Percentiles rank a stretch among this genome's conserved stretches.
phyloP scores from a whole-genome alignment of 441 rosid genomes.

The Arabidopsis hybrid region DNA sequence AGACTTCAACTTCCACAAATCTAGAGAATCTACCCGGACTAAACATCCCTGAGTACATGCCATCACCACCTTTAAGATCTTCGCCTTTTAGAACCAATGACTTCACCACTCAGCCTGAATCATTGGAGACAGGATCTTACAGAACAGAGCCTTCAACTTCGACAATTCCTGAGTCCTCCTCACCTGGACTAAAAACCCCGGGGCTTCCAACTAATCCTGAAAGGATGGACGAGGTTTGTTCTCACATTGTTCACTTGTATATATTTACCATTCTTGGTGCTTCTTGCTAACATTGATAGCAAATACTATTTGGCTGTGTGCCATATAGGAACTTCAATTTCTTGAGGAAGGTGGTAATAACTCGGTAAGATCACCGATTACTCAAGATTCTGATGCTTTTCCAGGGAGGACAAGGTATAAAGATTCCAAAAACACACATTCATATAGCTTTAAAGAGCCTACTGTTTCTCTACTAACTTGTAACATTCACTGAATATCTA shows the following conservation, averaged over 20 bases:
- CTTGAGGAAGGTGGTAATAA: slow-evolving; percentile 61
- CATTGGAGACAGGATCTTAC: slow-evolving; percentile 43
- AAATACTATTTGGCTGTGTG: neutral
- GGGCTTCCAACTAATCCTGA: slow-evolving; percentile 68
- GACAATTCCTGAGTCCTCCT: slow-evolving; percentile 32
- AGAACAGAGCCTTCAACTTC: slow-evolving; percentile 58
- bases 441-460: slow-evolving; percentile 13
- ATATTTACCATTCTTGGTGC: slow-evolving; percentile 3
- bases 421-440: neutral
- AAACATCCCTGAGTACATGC: slow-evolving; percentile 45
- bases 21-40: slow-evolving; percentile 41
- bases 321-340: slow-evolving; percentile 69
- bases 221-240: slow-evolving; percentile 54
- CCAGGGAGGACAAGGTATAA: slow-evolving; percentile 76
- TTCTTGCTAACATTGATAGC: slow-evolving; percentile 1
- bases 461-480: slow-evolving; percentile 12
- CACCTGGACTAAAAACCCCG: slow-evolving; percentile 39
- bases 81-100: slow-evolving; percentile 55
- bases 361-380: slow-evolving; percentile 52
- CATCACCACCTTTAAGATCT: slow-evolving; percentile 48
- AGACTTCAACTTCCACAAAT: slow-evolving; percentile 54
- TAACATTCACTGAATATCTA: slow-evolving; percentile 7
- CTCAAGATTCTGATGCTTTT: slow-evolving; percentile 55
- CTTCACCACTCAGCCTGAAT: slow-evolving; percentile 48
- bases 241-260: neutral